phyloP scores from a whole-genome alignment of 2,329 filamentous ascomycete genomes.

The Pestalotiopsis sp. region DNA sequence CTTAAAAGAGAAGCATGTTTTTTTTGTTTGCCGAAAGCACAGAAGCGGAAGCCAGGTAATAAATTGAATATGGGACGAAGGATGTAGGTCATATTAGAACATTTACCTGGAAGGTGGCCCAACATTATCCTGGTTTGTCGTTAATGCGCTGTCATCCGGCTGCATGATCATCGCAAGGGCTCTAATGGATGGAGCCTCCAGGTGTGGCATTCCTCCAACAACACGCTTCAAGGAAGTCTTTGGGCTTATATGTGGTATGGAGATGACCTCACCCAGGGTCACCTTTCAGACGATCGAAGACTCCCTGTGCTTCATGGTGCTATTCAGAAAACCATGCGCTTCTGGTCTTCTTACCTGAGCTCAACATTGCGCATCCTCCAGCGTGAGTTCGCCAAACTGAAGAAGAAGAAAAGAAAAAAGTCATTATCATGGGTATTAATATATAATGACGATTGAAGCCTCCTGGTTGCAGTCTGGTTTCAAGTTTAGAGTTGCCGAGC shows the following conservation, averaged over 20 bases:
- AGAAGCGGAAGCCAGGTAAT: background rate
- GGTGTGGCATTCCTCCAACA: background rate
- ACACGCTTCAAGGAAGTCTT: background rate
- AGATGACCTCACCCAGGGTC: background rate
- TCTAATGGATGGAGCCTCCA: background rate
- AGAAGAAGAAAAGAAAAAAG: background rate
- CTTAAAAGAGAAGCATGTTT: background rate
- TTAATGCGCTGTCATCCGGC: conserved; percentile 9
- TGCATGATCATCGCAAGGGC: conserved; percentile 8
- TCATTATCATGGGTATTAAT: background rate
- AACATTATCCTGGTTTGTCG: background rate
- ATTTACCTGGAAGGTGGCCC: conserved; percentile 10
- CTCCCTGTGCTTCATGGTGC: too few species aligned
- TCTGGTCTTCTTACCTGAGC: too few species aligned
- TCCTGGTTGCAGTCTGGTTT: conserved; percentile 13
- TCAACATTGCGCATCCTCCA: background rate
- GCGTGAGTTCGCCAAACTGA: background rate
- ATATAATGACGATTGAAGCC: conserved; percentile 11
- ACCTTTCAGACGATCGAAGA: too few species aligned
- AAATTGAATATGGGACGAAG: background rate
- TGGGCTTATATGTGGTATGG: background rate
- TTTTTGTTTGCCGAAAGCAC: background rate
- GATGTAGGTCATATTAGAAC: background rate
- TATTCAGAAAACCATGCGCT: too few species aligned
- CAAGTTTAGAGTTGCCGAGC: conserved; percentile 11